phyloP scores from a whole-genome alignment of 768 basidiomycete genomes.

The Fistulinella prunicolor region DNA sequence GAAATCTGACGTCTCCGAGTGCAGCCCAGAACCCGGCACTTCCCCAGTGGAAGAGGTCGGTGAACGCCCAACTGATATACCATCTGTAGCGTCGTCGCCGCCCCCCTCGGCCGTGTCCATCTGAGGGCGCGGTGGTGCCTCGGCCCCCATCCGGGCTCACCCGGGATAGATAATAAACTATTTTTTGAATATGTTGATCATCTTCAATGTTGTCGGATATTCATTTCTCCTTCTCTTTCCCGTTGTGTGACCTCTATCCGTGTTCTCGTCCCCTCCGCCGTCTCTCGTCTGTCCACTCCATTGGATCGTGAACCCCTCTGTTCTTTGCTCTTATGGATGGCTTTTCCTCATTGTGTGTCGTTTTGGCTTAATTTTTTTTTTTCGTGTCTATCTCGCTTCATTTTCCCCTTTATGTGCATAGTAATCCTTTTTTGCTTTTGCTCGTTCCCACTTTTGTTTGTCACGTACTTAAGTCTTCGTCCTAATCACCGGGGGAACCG shows the following conservation, averaged over 20 bases:
- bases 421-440: constrained; percentile 3
- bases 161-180: constrained; percentile 28
- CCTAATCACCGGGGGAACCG: constrained; percentile 25
- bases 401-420: constrained; percentile 23
- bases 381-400: constrained; percentile 2
- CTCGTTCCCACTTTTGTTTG: neutral
- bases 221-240: neutral
- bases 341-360: constrained; percentile 22
- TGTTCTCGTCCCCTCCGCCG: constrained; percentile 9
- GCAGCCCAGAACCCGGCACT: constrained; percentile 16
- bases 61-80: constrained; percentile 22
- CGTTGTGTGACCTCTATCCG: constrained; percentile 13
- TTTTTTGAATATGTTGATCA: constrained; percentile 35
- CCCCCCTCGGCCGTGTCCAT: constrained; percentile 30
- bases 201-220: constrained; percentile 27
- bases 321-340: constrained; percentile 15
- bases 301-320: constrained; percentile 7
- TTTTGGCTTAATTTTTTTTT: constrained; percentile 13
- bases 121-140: neutral
- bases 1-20: constrained; percentile 15
- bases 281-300: constrained; percentile 9
- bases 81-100: constrained; percentile 28
- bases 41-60: constrained; percentile 24
- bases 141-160: constrained; percentile 6
- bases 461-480: constrained; percentile 24